Evolutionary conservation across 2,329 filamentous ascomycete genomes (phyloP).

Genomic region (Aspergillus spinulosporus): DNA sequence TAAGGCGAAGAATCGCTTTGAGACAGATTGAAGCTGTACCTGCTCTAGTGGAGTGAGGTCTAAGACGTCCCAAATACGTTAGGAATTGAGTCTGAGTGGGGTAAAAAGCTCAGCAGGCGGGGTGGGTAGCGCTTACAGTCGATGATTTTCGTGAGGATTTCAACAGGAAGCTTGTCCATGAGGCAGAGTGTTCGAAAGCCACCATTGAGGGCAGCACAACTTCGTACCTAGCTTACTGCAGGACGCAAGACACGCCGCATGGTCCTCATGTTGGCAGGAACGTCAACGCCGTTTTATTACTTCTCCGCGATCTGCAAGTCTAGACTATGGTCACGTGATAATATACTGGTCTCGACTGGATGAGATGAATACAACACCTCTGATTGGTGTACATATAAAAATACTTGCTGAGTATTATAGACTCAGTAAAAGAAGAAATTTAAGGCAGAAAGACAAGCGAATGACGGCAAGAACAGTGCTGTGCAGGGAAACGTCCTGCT

Average conservation of each 20-base stretch:
- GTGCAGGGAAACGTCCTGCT: background rate
- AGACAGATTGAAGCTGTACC: slow-evolving; percentile 68
- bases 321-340: slow-evolving; percentile 14
- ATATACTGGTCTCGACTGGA: background rate
- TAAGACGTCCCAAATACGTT: slow-evolving; percentile 32
- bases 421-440: slow-evolving; percentile 5
- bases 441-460: slow-evolving; percentile 1
- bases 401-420: slow-evolving; percentile 10
- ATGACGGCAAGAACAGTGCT: background rate
- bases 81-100: slow-evolving; percentile 17
- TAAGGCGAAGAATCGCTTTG: slow-evolving; percentile 63
- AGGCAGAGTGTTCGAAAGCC: slow-evolving; percentile 20
- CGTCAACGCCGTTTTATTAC: slow-evolving; percentile 13
- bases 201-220: slow-evolving; percentile 30
- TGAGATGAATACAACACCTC: too few species aligned
- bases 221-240: slow-evolving; percentile 19
- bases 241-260: slow-evolving; percentile 11
- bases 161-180: slow-evolving; percentile 62
- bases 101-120: slow-evolving; percentile 18
- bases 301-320: slow-evolving; percentile 17
- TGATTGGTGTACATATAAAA: background rate
- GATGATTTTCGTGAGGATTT: slow-evolving; percentile 64
- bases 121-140: slow-evolving; percentile 53
- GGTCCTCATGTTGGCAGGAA: slow-evolving; percentile 7
- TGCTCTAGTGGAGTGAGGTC: slow-evolving; percentile 66